Base-by-base conservation (phyloP, 2,329 filamentous ascomycete species). In the Apiospora pterosperma region DNA sequence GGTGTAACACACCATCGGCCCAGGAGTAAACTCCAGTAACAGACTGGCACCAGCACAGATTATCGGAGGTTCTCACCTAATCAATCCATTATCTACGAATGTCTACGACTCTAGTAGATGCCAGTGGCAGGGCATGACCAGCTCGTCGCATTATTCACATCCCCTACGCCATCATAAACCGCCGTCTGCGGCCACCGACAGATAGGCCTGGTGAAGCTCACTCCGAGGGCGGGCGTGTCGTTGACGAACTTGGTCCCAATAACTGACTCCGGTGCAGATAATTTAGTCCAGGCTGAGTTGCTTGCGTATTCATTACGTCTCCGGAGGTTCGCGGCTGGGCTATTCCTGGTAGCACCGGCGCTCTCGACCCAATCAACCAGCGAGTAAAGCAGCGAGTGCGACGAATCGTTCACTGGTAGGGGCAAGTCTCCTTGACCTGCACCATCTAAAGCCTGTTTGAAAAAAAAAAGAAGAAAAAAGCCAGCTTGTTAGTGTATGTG, bases 331-430 rank as follows among this genome's bases (percentile, higher is more conserved):
- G 60, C 36, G 23, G 25, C 48, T n/a, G 72, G 63, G 66, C 73
- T 59, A 55, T 66, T 62, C 3, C 23, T 19, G 3, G n/a, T 23
- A 1, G 67, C 38, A 19, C 52, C 28, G 0, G 76, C 79, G 10
- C 80, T 70, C 67, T 85, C 82, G 1, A 84, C 80, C 82, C 82
- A 85, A 31, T 73, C 69, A 28, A 85, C 78, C 65, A 86, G 74
- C 7, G 82, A 80, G 68, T 79, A 75, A 55, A 87, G 75, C 16
- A 83, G 80, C 69, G 85, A 84, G 66, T 80, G 75, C 39, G 77
- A 72, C 2, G 76, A 70, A n/a, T 76, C 71, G 6, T 80, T 81
- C 1, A 69, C 44, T 1, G 25, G 70, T 68, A 65, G 62, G 19
- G 61, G 14, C 1, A 36, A 2, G 28, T 25, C 58, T n/a, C 58